Evolutionary conservation across 495 filamentous ascomycete genomes (phyloP), one percentile per base, ranked within the genome.

Genomic region (Pseudoneurospora amorphoporcata): DNA sequence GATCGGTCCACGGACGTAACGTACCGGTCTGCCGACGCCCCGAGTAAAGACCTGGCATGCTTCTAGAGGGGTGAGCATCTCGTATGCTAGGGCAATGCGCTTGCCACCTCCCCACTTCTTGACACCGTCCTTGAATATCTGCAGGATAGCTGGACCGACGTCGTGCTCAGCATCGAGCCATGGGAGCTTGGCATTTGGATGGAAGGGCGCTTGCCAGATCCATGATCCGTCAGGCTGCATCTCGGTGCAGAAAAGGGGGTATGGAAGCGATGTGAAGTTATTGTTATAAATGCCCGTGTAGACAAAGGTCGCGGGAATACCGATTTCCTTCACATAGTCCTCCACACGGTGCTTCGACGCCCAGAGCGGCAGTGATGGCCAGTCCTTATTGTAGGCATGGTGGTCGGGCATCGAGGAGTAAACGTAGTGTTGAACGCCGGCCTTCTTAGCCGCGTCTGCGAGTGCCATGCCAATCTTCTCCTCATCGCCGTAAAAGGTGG

Each of bases 251-350:
- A 97, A 97, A 8, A 99, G 85, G 3, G 95, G 95, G 80, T 97
- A 98, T 0, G 90, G 92, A 37, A 98, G 86, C 72, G 91, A 94
- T 10, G 94, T 98, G 83, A 99, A 99, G 81, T 99, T 99, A 81
- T 99, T 98, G 83, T 98, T 97, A 84, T 98, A 99, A 75, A 97
- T 97, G 47, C 95, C 95, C 39, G 94, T 92, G 79, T 98, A 98
- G 74, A 98, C 89, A 75, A 97, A 98, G 8, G 95, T 98, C 2
- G 94, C 88, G 0, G 94, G 92, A 8, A 98, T 83, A 3, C 89
- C 92, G 65, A 96, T 87, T 79, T 93, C 89, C 38, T 92, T 90
- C 65, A 97, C 87, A 79, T 97, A 97, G 70, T 94, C 91, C 83
- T 98, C 95, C 43, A 97, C 90, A 19, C 92, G 90, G 79, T 93